phyloP scores from a whole-genome alignment of 768 basidiomycete species.

The Leccinum longicurvipes region DNA sequence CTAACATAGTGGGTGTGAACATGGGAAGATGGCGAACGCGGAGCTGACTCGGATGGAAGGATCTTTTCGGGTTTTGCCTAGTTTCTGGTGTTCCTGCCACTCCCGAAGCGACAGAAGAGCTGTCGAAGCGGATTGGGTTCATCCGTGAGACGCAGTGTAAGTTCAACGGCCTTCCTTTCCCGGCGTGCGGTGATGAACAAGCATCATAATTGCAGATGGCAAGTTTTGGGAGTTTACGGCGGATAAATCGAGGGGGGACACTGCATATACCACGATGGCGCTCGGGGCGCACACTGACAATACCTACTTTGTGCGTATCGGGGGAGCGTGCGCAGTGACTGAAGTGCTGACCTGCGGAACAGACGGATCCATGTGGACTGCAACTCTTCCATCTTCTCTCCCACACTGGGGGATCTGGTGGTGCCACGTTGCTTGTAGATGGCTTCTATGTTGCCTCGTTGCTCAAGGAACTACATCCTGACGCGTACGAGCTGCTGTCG shows the following conservation, averaged over 20 bases:
- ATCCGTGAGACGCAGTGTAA: constrained; percentile 83
- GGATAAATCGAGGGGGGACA: constrained; percentile 86
- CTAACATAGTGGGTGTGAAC: constrained; percentile 60
- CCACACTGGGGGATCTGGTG: constrained; percentile 77
- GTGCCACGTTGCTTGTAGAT: constrained; percentile 89
- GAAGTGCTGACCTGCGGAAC: constrained; percentile 8
- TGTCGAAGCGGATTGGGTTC: constrained; percentile 74
- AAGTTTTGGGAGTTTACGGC: constrained; percentile 98
- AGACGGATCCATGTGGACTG: constrained; percentile 94
- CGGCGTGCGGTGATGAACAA: constrained; percentile 34
- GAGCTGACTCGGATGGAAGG: constrained; percentile 41
- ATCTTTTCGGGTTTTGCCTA: constrained; percentile 87
- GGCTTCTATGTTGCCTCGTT: constrained; percentile 89
- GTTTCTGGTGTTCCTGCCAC: constrained; percentile 77
- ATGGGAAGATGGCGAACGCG: not conserved
- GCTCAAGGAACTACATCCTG: constrained; percentile 68
- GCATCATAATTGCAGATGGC: constrained; percentile 64
- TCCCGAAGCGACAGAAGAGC: constrained; percentile 78
- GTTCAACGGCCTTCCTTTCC: constrained; percentile 2
- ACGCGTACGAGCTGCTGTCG: constrained; percentile 67
- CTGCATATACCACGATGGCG: constrained; percentile 87
- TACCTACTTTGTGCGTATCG: constrained; percentile 44
- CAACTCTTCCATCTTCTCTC: constrained; percentile 95
- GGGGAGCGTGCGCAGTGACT: constrained; percentile 4
- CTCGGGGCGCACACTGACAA: constrained; percentile 83